Percentiles rank a stretch among this genome's conserved stretches.
Conservation (phyloP, 495 filamentous ascomycete genomes). For the Talaromyces liani region DNA sequence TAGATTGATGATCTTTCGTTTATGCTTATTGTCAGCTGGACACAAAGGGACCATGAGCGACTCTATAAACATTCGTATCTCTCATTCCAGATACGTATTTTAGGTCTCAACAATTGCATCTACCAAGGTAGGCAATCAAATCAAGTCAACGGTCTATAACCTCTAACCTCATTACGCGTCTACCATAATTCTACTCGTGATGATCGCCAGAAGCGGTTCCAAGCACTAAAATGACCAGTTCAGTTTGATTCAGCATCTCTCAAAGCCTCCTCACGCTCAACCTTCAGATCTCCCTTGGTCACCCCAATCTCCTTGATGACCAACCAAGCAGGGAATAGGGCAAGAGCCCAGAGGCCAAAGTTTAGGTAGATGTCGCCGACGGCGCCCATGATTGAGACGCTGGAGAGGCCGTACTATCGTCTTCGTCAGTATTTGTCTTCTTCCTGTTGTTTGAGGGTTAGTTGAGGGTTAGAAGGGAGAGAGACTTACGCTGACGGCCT, state of each 20-base stretch:
- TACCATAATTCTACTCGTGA: not conserved
- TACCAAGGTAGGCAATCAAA: no score
- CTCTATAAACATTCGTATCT: no score
- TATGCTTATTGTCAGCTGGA: no score
- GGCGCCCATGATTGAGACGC: constrained; percentile 48
- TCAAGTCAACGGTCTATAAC: no score
- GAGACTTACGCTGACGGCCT: constrained; percentile 44
- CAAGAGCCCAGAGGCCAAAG: constrained; percentile 51
- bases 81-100: no score
- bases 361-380: constrained; percentile 56
- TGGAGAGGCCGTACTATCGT: constrained; percentile 46
- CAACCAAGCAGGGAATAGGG: constrained; percentile 52
- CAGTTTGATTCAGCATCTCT: not conserved
- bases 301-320: constrained; percentile 46
- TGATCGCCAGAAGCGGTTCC: not conserved
- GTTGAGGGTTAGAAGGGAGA: not conserved
- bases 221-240: not conserved
- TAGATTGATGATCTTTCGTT: no score
- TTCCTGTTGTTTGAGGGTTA: not conserved
- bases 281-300: constrained; percentile 26
- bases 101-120: no score
- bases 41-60: no score
- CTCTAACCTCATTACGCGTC: not conserved
- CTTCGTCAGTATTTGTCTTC: constrained; percentile 2
- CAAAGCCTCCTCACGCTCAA: constrained; percentile 20